Base-by-base conservation (phyloP, 495 filamentous ascomycete species). In the Penicillium longicatenatum region DNA sequence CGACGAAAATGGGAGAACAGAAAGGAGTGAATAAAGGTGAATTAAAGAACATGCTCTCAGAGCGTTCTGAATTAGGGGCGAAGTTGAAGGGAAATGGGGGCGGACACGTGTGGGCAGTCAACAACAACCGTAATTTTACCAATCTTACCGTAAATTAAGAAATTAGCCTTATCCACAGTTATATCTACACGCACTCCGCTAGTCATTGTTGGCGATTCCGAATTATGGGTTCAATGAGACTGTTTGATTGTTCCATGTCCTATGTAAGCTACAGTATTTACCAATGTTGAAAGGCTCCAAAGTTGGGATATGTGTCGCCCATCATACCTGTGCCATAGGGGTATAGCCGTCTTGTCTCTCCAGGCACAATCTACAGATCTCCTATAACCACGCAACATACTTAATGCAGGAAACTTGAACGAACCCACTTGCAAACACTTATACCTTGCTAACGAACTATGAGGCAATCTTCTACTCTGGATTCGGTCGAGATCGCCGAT, bases 11-110 rank as follows among this genome's bases (percentile, higher is more conserved):
- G 49, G 62, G 59, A 56, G 54, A 59, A 65, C 43, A 56, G 59
- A 62, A 69, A 66, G 45, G 62, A 57, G 59, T 68, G 64, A 62
- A 68, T 63, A 51, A 63, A 54, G 57, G 66, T 52, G 63, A 67
- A 56, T 59, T 54, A 57, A 52, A 60, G 50, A 63, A 52, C 59
- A 59, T 54, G 44, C 49, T 35, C 31, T 10, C 31, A 35, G 55
- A 21, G 56, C 52, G 21, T 22, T 16, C 19, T 39, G 44, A 50
- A 48, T 52, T 54, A 61, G 49, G 60, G 52, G 46, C 39, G 42
- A 55, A 54, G 47, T n/a, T 54, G 57, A 46, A 58, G 52, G 37
- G 52, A 61, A 66, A 59, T 64, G 63, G 65, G 62, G 56, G 59
- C 54, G 59, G 64, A 59, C 60, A 68, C 52, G 60, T 63, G 64